phyloP scores from a whole-genome alignment of 2,329 filamentous ascomycete species.

The Gnomoniopsis sp. region DNA sequence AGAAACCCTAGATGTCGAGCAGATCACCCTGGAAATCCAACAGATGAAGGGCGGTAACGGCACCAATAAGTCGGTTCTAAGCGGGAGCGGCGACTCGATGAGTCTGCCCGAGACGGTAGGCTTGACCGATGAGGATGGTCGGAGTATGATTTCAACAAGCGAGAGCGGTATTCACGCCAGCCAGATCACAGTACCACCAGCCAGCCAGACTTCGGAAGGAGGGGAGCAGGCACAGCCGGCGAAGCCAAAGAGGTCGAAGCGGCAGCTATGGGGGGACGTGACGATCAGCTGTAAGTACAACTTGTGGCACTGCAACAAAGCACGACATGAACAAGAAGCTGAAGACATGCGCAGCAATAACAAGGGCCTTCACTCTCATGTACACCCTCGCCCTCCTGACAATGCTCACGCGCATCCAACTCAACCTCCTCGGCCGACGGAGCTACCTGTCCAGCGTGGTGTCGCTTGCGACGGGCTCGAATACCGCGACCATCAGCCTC shows the following conservation, averaged over 20 bases:
- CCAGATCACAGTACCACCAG: conserved; percentile 61
- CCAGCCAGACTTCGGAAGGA: conserved; percentile 35
- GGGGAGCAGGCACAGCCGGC: conserved; percentile 32
- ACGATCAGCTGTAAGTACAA: conserved; percentile 79
- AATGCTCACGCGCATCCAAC: conserved; percentile 88
- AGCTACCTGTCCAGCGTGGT: conserved; percentile 97
- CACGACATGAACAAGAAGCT: conserved; percentile 6
- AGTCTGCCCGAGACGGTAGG: conserved; percentile 64
- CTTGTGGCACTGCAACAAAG: not conserved
- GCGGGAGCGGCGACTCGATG: conserved; percentile 51
- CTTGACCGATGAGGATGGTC: conserved; percentile 76
- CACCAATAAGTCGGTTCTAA: conserved; percentile 35
- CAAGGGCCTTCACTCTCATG: conserved; percentile 83
- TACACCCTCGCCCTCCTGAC: conserved; percentile 89
- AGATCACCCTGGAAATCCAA: conserved; percentile 89
- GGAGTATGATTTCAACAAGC: conserved; percentile 72
- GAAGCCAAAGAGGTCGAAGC: conserved; percentile 72
- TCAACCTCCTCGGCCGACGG: conserved; percentile 91
- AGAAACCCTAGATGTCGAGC: conserved; percentile 83
- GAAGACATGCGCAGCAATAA: conserved; percentile 62
- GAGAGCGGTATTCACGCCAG: conserved; percentile 82
- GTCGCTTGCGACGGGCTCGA: conserved; percentile 74
- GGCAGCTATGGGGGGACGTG: conserved; percentile 94
- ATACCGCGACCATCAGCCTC: conserved; percentile 75
- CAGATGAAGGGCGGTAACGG: conserved; percentile 73